Percentiles rank a stretch among this genome's conserved stretches.
These are phyloP conservation scores for Rhodotorula babjevae DNA, from an alignment of 768 basidiomycete genomes.

Conservation along the genomic window DNA sequence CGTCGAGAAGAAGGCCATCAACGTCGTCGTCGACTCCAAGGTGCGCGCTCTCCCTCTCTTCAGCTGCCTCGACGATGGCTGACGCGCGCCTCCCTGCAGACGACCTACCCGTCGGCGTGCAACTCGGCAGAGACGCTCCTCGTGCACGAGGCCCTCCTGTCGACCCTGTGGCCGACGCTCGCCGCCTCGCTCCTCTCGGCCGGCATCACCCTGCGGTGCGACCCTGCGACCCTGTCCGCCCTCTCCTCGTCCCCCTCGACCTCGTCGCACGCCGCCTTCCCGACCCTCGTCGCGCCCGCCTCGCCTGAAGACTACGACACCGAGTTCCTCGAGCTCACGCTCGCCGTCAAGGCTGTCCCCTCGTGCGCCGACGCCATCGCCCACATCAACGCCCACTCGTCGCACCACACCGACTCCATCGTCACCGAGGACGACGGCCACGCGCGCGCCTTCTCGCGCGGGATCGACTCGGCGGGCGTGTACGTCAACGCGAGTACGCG, in stretches of 20 bases:
- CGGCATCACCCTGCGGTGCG: constrained; percentile 75
- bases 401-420: constrained; percentile 92
- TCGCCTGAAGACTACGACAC: constrained; percentile 66
- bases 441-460: constrained; percentile 71
- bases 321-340: constrained; percentile 78
- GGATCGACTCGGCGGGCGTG: constrained; percentile 85
- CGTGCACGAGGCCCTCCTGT: constrained; percentile 67
- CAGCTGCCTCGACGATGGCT: not conserved
- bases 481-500: constrained; percentile 93
- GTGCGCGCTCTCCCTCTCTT: constrained; percentile 51
- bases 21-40: constrained; percentile 85
- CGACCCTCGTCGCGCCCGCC: constrained; percentile 55
- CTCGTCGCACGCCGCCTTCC: constrained; percentile 33
- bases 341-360: constrained; percentile 72
- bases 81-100: constrained; percentile 51
- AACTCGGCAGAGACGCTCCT: constrained; percentile 87
- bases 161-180: constrained; percentile 74
- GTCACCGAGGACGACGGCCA: constrained; percentile 66
- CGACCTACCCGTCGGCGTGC: constrained; percentile 91
- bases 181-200: constrained; percentile 64
- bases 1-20: constrained; percentile 68
- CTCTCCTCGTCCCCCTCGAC: constrained; percentile 49
- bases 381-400: constrained; percentile 88
- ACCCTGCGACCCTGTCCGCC: constrained; percentile 59
- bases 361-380: constrained; percentile 69